phyloP scores from a whole-genome alignment of 768 basidiomycete genomes.

The Boletus sensibilis region DNA sequence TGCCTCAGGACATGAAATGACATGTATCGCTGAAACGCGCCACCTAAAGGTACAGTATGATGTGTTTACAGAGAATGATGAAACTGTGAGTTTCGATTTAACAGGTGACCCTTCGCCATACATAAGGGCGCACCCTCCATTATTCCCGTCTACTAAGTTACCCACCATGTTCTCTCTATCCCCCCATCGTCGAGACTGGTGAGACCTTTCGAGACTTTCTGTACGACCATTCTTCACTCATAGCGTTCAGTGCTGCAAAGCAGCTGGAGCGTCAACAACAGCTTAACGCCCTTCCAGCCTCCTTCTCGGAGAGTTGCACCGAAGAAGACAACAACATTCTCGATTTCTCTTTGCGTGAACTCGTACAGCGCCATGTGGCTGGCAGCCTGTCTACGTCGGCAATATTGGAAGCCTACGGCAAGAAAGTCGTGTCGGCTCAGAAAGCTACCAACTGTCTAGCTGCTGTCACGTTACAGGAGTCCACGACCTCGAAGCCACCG shows the following conservation, averaged over 20 bases:
- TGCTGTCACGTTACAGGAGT: constrained; percentile 41
- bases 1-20: background rate
- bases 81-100: background rate
- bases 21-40: background rate
- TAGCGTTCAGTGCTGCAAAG: constrained; percentile 31
- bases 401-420: constrained; percentile 42
- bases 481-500: constrained; percentile 9
- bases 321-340: constrained; percentile 39
- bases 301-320: constrained; percentile 31
- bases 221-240: background rate
- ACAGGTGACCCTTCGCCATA: background rate
- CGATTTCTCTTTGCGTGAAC: constrained; percentile 35
- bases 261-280: constrained; percentile 32
- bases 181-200: constrained; percentile 32
- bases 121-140: constrained; percentile 1
- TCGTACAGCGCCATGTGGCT: constrained; percentile 34
- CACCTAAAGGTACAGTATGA: background rate
- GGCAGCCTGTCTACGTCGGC: constrained; percentile 28
- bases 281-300: constrained; percentile 29
- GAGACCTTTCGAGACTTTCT: constrained; percentile 4
- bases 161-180: constrained; percentile 27
- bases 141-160: background rate
- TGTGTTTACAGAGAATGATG: background rate
- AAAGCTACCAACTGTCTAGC: constrained; percentile 51
- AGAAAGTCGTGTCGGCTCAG: constrained; percentile 40